phyloP scores from a whole-genome alignment of 345 rosid species.

The Syzygium grande region DNA sequence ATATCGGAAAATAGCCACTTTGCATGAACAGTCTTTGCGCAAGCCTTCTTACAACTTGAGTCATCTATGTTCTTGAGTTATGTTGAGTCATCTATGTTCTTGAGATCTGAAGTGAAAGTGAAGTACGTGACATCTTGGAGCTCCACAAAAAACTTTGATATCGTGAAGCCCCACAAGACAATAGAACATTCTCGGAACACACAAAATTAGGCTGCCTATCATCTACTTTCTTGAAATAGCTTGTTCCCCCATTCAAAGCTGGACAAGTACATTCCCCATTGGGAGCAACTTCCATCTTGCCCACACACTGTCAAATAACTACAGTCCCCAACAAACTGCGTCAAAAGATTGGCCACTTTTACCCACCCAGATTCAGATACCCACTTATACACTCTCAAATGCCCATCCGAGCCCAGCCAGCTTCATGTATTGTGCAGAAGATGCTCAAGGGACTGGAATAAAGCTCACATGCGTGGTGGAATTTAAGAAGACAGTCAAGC shows the following conservation, averaged over 20 bases:
- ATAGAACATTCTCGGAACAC: neutral
- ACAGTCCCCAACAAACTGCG: neutral
- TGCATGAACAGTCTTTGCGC: no score
- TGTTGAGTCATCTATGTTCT: neutral
- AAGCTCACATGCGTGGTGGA: neutral
- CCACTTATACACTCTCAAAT: slow-evolving; percentile 7
- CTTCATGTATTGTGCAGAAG: neutral
- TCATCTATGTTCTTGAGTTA: no score
- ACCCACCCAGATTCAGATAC: neutral
- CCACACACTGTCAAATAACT: slow-evolving; percentile 12
- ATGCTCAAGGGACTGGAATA: neutral
- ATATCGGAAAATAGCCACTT: no score
- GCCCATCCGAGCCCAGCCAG: slow-evolving; percentile 14
- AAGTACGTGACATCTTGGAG: slow-evolving; percentile 8
- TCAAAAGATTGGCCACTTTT: neutral
- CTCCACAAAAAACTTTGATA: neutral
- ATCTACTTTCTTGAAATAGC: neutral
- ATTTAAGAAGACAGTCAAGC: neutral
- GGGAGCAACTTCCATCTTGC: slow-evolving; percentile 10
- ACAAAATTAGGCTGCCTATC: neutral
- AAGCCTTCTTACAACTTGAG: no score
- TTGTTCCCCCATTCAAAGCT: neutral
- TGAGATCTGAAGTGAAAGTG: neutral
- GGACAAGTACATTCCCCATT: slow-evolving; percentile 8
- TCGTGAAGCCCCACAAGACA: slow-evolving; percentile 4